A percentile compares a stretch with the other conserved stretches of the same genome.
Evolutionary conservation across 2,329 filamentous ascomycete species (phyloP).

Genomic region (Drechslerella coelobrocha): DNA sequence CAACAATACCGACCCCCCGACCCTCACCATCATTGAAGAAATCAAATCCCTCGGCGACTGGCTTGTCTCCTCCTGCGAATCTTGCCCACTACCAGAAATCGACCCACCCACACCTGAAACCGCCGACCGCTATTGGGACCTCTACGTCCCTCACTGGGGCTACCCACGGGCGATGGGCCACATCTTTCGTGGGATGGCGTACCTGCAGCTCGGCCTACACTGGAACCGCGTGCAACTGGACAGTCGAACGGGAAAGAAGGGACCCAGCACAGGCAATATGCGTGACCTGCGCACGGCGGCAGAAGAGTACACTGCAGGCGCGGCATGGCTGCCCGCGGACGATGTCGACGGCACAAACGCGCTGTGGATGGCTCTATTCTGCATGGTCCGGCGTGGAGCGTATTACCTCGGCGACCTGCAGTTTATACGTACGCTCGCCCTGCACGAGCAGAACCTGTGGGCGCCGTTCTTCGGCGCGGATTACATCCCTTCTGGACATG

Average conservation of each 20-base stretch:
- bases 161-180: constrained; percentile 52
- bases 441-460: constrained; percentile 47
- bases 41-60: constrained; percentile 45
- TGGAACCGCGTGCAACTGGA: constrained; percentile 47
- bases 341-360: constrained; percentile 50
- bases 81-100: constrained; percentile 50
- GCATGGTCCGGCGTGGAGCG: constrained; percentile 52
- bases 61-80: constrained; percentile 44
- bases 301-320: constrained; percentile 50
- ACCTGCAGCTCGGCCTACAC: constrained; percentile 51
- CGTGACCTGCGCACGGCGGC: constrained; percentile 49
- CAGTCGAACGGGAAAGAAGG: constrained; percentile 32
- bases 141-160: constrained; percentile 53
- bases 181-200: constrained; percentile 52
- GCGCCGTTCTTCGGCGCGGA: constrained; percentile 45
- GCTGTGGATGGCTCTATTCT: constrained; percentile 53
- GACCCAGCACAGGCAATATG: constrained; percentile 40
- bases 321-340: constrained; percentile 53
- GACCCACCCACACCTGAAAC: constrained; percentile 50
- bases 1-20: constrained; percentile 41
- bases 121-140: constrained; percentile 49
- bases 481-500: constrained; percentile 46
- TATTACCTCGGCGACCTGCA: constrained; percentile 54
- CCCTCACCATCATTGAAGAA: constrained; percentile 45
- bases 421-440: constrained; percentile 52